Evolutionary conservation across 805 yeast species (phyloP).

Genomic region (Phaffomyces antillensis): DNA sequence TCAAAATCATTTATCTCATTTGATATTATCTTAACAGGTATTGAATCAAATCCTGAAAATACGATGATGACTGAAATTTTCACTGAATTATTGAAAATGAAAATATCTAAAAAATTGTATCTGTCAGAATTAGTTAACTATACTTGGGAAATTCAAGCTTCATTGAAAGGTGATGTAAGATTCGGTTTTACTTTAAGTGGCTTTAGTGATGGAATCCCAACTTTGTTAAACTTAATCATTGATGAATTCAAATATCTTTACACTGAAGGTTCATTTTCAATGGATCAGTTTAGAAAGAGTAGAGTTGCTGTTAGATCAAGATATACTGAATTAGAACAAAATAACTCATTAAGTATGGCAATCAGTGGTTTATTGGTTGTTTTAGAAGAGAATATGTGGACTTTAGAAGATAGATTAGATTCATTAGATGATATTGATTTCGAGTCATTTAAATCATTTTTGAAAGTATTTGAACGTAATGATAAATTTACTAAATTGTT

Average conservation of each 20-base stretch:
- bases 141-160: slow-evolving; percentile 50
- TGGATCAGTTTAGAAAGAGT: slow-evolving; percentile 37
- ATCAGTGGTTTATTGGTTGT: slow-evolving; percentile 43
- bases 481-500: slow-evolving; percentile 34
- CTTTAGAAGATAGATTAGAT: slow-evolving; percentile 47
- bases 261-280: slow-evolving; percentile 10
- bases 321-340: slow-evolving; percentile 36
- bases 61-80: slow-evolving; percentile 49
- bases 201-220: slow-evolving; percentile 31
- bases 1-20: slow-evolving; percentile 37
- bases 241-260: slow-evolving; percentile 24
- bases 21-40: slow-evolving; percentile 31
- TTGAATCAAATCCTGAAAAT: slow-evolving; percentile 29
- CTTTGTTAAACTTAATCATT: slow-evolving; percentile 29
- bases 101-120: slow-evolving; percentile 38
- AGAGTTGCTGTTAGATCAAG: slow-evolving; percentile 40
- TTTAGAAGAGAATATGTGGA: slow-evolving; percentile 51
- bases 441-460: slow-evolving; percentile 27
- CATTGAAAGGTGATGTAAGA: slow-evolving; percentile 47
- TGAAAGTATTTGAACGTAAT: slow-evolving; percentile 21
- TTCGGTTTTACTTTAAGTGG: slow-evolving; percentile 51
- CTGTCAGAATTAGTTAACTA: slow-evolving; percentile 49
- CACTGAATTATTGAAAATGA: slow-evolving; percentile 37
- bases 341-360: slow-evolving; percentile 41
- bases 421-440: slow-evolving; percentile 44